These are phyloP conservation scores for Clarireedia paspali DNA, from an alignment of 2,329 filamentous ascomycete species.

Conservation along the genomic window DNA sequence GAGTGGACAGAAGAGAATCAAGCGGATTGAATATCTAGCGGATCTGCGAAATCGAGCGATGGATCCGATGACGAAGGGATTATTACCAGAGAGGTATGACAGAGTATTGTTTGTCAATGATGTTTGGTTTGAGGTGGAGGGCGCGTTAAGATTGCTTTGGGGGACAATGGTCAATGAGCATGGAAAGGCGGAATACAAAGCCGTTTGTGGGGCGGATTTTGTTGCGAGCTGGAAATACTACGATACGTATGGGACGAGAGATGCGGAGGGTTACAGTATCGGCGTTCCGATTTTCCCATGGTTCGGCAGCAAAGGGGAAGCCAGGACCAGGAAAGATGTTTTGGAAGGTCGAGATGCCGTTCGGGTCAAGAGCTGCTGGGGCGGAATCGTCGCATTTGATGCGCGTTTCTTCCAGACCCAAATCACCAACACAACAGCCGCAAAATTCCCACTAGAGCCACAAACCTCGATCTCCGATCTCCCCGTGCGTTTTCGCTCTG, in stretches of 20 bases:
- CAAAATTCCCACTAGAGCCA: background rate
- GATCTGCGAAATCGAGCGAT: conserved; percentile 66
- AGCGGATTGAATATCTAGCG: conserved; percentile 67
- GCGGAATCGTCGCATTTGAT: conserved; percentile 65
- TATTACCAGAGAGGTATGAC: conserved; percentile 38
- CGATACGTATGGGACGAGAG: conserved; percentile 66
- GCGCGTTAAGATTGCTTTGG: conserved; percentile 53
- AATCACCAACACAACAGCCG: conserved; percentile 12
- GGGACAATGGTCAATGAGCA: conserved; percentile 45
- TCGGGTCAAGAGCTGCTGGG: conserved; percentile 67
- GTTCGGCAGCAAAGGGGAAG: conserved; percentile 47
- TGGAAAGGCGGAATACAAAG: conserved; percentile 52
- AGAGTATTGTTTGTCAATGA: conserved; percentile 62
- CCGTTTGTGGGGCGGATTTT: conserved; percentile 66
- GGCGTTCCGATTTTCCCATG: conserved; percentile 62
- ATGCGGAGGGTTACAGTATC: conserved; percentile 54
- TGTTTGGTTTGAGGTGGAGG: conserved; percentile 43
- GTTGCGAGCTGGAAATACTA: conserved; percentile 62
- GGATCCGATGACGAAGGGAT: conserved; percentile 46
- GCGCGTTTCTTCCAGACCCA: conserved; percentile 46
- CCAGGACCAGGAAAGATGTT: conserved; percentile 53
- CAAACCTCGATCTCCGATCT: background rate
- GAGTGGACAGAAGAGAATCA: conserved; percentile 54
- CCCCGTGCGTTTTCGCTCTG: conserved; percentile 42
- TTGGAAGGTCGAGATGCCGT: conserved; percentile 55